Evolutionary conservation across 2,329 filamentous ascomycete genomes (phyloP).

Genomic region (Simplicillium sp.): DNA sequence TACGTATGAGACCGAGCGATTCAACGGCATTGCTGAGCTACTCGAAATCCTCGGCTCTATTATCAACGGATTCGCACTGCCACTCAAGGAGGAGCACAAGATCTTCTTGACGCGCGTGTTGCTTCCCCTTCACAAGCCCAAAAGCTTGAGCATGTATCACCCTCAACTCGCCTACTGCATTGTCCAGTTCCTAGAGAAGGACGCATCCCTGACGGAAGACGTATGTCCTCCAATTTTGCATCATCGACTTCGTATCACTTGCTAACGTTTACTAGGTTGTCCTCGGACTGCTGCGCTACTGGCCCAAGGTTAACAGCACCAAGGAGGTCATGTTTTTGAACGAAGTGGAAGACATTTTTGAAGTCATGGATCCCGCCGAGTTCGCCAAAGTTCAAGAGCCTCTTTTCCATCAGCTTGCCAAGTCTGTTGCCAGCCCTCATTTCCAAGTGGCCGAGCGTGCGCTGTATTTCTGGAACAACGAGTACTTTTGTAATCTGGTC

Average conservation of each 20-base stretch:
- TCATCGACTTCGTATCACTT: neutral
- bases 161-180: constrained; percentile 98
- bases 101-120: constrained; percentile 90
- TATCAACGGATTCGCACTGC: constrained; percentile 96
- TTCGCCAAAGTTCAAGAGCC: constrained; percentile 98
- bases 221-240: constrained; percentile 36
- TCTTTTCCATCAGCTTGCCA: constrained; percentile 92
- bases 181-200: constrained; percentile 96
- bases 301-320: constrained; percentile 98
- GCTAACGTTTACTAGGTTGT: constrained; percentile 56
- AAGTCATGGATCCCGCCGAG: constrained; percentile 98
- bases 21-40: constrained; percentile 95
- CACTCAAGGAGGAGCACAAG: constrained; percentile 97
- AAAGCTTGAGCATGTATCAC: constrained; percentile 99
- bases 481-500: constrained; percentile 98
- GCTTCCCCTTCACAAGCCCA: constrained; percentile 93
- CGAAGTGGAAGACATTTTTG: constrained; percentile 98
- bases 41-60: constrained; percentile 96
- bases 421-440: constrained; percentile 95
- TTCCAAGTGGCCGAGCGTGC: constrained; percentile 98
- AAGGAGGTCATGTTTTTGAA: constrained; percentile 99
- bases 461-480: constrained; percentile 99
- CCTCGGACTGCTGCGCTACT: constrained; percentile 86
- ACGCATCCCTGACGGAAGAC: constrained; percentile 93
- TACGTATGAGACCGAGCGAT: constrained; percentile 95